Evolutionary conservation across 441 rosid genomes (phyloP), one percentile per base, ranked within the genome.

Genomic region (Croton setiger): DNA sequence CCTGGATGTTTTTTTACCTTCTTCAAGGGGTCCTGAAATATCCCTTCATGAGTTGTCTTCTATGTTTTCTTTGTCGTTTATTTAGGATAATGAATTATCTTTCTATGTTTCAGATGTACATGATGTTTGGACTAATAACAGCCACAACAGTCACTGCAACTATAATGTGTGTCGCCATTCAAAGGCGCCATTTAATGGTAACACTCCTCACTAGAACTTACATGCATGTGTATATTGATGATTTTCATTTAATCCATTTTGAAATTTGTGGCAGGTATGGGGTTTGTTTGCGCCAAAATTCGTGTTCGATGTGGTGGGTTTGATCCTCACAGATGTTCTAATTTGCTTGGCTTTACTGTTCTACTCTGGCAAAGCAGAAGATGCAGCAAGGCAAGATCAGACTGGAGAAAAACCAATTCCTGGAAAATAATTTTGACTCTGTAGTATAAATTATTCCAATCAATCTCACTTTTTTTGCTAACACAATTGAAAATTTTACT

Each of bases 171-270:
- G 97, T 92, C 23, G 78, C 88, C 64, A 80, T 91, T 69, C 98
- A 92, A 35, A 86, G 98, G 81, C 85, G 98, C 72, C 98, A 92
- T 86, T 84, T 92, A 74, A 92, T 91, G 98, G 99, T 93, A 89
- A 62, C 57, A 21, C 37, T 52, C 64, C 65, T 27, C 18, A 5
- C 20, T 48, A 39, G 2, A 39, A 41, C 23, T 49, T 17, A 11
- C 63, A 3, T 66, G 4, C 43, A 39, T 5, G 1, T 5, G 7
- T 39, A 7, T 5, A 39, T 4, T 4, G 10, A 39, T 5, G 41
- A 37, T 9, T 39, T 5, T 5, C 10, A 9, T 39, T 39, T 39
- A 5, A 1, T 27, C 43, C 43, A 39, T 39, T 39, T 39, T 39
- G 7, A 39, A 20, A 18, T 31, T 68, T 13, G 36, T 75, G 73